Conservation (phyloP, 805 yeast genomes). For the Ogataea kodamae region DNA sequence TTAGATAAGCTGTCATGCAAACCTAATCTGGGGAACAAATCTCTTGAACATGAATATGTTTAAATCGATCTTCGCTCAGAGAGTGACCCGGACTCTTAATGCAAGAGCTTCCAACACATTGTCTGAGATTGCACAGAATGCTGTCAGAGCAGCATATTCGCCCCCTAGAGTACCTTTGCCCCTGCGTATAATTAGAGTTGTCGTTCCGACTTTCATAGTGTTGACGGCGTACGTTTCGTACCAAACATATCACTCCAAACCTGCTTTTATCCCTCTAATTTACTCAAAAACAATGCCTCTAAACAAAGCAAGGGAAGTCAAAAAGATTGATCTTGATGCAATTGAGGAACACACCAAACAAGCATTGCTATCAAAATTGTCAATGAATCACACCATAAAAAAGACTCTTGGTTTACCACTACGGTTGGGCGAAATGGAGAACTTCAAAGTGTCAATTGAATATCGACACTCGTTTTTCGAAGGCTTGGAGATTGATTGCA, state of each 20-base stretch:
- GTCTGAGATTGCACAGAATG: conserved; percentile 13
- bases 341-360: conserved; percentile 25
- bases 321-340: conserved; percentile 29
- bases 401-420: conserved; percentile 33
- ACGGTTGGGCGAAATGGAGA: conserved; percentile 26
- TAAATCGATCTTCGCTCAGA: background rate
- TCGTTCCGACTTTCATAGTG: conserved; percentile 22
- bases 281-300: conserved; percentile 28
- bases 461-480: conserved; percentile 29
- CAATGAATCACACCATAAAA: conserved; percentile 30
- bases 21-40: conserved; percentile 8
- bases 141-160: conserved; percentile 14
- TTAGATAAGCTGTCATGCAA: conserved; percentile 18
- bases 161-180: conserved; percentile 18
- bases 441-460: conserved; percentile 31
- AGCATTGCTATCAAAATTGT: conserved; percentile 27
- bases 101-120: conserved; percentile 4
- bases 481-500: conserved; percentile 33
- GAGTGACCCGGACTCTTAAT: background rate
- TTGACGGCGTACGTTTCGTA: conserved; percentile 28
- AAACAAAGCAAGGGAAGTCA: conserved; percentile 25
- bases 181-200: conserved; percentile 17
- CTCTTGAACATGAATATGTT: conserved; percentile 1
- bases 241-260: conserved; percentile 28
- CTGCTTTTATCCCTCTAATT: conserved; percentile 33